Evolutionary conservation across 257 asterid genomes (phyloP).

Genomic region (Solanum habrochaites): DNA sequence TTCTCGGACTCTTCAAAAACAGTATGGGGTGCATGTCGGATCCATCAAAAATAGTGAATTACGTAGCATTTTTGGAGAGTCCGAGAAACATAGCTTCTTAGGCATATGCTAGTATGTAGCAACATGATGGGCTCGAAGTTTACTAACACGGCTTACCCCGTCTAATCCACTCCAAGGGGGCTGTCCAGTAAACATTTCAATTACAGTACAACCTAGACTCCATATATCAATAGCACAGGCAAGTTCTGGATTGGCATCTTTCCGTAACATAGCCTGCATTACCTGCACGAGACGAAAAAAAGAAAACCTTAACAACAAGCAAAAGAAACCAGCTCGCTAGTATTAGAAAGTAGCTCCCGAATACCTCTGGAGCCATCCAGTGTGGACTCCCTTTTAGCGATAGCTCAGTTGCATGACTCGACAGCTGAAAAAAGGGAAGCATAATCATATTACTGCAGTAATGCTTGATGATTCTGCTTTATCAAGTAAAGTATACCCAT

Average conservation of each 20-base stretch:
- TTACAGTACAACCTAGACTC: conserved; percentile 87
- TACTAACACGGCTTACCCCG: conserved; percentile 24
- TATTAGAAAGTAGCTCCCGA: background rate
- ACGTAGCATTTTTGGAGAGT: background rate
- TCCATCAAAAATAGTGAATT: background rate
- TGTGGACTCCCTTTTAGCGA: conserved; percentile 86
- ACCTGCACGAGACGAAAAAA: conserved; percentile 24
- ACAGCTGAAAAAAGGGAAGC: conserved; percentile 30
- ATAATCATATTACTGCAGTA: background rate
- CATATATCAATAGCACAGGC: conserved; percentile 79
- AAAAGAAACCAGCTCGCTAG: background rate
- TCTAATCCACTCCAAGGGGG: conserved; percentile 76
- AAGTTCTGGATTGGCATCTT: conserved; percentile 51
- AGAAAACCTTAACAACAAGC: background rate
- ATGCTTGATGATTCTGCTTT: background rate
- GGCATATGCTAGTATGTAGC: background rate
- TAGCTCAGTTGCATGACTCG: conserved; percentile 30
- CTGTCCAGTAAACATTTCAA: conserved; percentile 77
- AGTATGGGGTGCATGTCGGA: background rate
- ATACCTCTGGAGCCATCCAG: conserved; percentile 99
- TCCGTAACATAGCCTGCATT: conserved; percentile 67
- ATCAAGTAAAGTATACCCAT: background rate
- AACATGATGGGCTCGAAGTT: background rate
- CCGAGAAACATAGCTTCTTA: background rate
- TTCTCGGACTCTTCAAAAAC: background rate